Percentiles rank a stretch among this genome's conserved stretches.
These are phyloP conservation scores for Hordeum vulgare DNA, from an alignment of 176 grass and related monocot species.

Conservation along the genomic window MorexV3_pseudomolecules_assembly NC_058519.1:19274361-19274860, in stretches of 20 bases:
- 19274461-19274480: conserved; percentile 61
- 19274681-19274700: neutral
- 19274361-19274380: conserved; percentile 42
- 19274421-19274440: conserved; percentile 44
- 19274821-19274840: too few relatives aligned
- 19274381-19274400: conserved; percentile 37
- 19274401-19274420: conserved; percentile 29
- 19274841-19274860: neutral
- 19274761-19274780: too few relatives aligned
- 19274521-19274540: conserved; percentile 15
- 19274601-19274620: conserved; percentile 28
- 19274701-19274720: too few relatives aligned
- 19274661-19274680: neutral
- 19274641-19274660: neutral
- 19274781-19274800: too few relatives aligned
- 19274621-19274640: neutral
- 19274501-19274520: conserved; percentile 24
- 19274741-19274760: too few relatives aligned
- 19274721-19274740: too few relatives aligned
- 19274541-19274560: conserved; percentile 24
- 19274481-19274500: conserved; percentile 30
- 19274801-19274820: too few relatives aligned
- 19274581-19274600: conserved; percentile 29
- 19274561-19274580: conserved; percentile 23
- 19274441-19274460: conserved; percentile 33